Evolutionary conservation across 257 asterid species (phyloP).

Genomic region (Przewalskia tangutica): DNA sequence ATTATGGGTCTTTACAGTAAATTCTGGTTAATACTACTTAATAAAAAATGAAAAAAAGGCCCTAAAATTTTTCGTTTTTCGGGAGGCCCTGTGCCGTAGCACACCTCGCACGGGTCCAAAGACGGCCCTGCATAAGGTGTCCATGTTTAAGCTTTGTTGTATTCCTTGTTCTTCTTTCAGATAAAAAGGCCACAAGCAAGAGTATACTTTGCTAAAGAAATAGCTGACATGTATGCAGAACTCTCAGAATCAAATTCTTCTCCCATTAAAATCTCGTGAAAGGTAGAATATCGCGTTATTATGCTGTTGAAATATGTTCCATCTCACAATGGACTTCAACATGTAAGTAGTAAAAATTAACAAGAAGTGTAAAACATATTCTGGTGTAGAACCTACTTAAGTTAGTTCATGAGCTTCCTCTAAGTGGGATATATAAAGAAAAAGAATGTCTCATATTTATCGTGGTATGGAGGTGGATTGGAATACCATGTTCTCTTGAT

Average conservation of each 20-base stretch:
- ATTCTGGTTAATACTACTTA: no score
- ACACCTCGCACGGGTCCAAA: no score
- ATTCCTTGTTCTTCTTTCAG: slow-evolving; percentile 22
- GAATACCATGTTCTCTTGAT: no score
- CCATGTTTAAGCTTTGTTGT: background rate
- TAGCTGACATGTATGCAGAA: slow-evolving; percentile 48
- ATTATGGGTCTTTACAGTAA: no score
- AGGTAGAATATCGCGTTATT: background rate
- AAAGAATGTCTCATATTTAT: no score
- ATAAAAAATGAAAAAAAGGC: no score
- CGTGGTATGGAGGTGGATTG: no score
- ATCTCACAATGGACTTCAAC: background rate
- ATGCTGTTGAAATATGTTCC: background rate
- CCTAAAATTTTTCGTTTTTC: no score
- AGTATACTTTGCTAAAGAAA: slow-evolving; percentile 51
- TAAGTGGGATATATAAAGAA: no score
- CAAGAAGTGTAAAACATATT: background rate
- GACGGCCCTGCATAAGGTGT: background rate
- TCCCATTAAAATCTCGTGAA: slow-evolving; percentile 16
- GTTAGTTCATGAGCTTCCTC: no score
- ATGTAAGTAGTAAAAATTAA: background rate
- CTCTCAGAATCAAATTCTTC: slow-evolving; percentile 35
- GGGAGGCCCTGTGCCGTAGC: no score
- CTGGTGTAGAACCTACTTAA: background rate
- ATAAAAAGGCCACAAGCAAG: slow-evolving; percentile 69